Evolutionary conservation across 2,329 filamentous ascomycete species (phyloP).

Genomic region (Apiospora arundinis): DNA sequence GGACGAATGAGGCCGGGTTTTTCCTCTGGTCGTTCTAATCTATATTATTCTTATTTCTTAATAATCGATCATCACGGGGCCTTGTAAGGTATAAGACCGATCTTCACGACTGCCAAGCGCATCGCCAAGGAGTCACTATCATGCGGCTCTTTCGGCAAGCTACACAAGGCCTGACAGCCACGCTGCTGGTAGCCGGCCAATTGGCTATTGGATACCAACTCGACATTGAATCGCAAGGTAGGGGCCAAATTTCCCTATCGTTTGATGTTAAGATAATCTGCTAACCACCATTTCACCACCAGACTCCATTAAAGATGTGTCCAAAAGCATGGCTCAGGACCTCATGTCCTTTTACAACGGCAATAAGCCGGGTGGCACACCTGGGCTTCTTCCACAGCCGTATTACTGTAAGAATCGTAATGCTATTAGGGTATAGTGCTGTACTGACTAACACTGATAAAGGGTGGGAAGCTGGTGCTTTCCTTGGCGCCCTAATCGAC

Average conservation of each 20-base stretch:
- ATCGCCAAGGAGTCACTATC: slow-evolving; percentile 25
- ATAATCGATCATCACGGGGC: neutral
- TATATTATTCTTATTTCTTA: neutral
- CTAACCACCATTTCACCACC: slow-evolving; percentile 23
- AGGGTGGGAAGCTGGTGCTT: slow-evolving; percentile 78
- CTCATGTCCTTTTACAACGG: slow-evolving; percentile 57
- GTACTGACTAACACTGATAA: slow-evolving; percentile 24
- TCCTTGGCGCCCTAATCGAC: slow-evolving; percentile 75
- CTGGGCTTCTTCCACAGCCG: slow-evolving; percentile 58
- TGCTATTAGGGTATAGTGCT: neutral
- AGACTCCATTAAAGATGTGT: slow-evolving; percentile 58
- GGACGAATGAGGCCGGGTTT: neutral
- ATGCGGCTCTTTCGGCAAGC: slow-evolving; percentile 33
- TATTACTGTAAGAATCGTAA: slow-evolving; percentile 56
- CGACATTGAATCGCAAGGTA: slow-evolving; percentile 36
- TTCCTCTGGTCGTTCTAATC: neutral
- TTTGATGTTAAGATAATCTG: neutral
- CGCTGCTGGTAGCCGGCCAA: slow-evolving; percentile 27
- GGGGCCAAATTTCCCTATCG: neutral
- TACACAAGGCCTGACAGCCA: slow-evolving; percentile 29
- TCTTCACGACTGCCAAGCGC: slow-evolving; percentile 22
- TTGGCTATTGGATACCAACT: slow-evolving; percentile 35
- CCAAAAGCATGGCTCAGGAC: slow-evolving; percentile 58
- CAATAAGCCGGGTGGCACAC: slow-evolving; percentile 55
- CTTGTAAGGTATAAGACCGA: neutral